Evolutionary conservation across 345 rosid species (phyloP), one percentile per base, ranked within the genome.

Genomic region (Reutealis trisperma): DNA sequence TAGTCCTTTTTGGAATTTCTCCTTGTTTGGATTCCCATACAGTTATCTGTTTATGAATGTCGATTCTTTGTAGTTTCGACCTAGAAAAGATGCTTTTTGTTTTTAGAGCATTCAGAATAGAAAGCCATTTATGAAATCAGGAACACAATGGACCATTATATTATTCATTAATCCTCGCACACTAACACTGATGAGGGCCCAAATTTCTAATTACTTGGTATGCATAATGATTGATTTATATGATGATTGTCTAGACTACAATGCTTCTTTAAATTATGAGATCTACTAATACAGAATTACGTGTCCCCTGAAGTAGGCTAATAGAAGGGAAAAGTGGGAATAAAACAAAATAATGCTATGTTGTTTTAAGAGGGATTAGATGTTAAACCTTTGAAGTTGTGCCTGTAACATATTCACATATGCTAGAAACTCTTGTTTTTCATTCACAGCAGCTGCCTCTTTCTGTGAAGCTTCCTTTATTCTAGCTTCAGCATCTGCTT

Each of bases 361-460:
- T 18, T 51, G 55, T 60, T 51, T 34, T 24, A 65, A 65, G 62
- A 73, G 51, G 37, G 63, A 65, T 70, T 22, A 77, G 76, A 82
- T 32, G 57, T 19, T 79, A 77, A 54, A 94, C 98, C 99, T 96
- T 87, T 96, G 95, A 78, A 96, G 90, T 81, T 96, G 97, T 24
- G 89, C 85, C 85, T 90, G 93, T 76, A 96, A 85, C 82, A 85
- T 77, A 80, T 87, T 96, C 69, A 90, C 96, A 76, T 90, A 94
- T 64, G 95, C 91, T 70, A 92, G 83, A 81, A 96, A 97, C 78
- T 96, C 98, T 89, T 96, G 91, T 85, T 91, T 96, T 81, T 89
- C 97, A 79, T 89, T 89, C 75, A 86, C 63, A 54, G 97, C 90
- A 77, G 85, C 83, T 72, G 89, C 84, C 80, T 96, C 98, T 79